phyloP scores from a whole-genome alignment of 495 filamentous ascomycete genomes.

The Immersiella caudata region DNA sequence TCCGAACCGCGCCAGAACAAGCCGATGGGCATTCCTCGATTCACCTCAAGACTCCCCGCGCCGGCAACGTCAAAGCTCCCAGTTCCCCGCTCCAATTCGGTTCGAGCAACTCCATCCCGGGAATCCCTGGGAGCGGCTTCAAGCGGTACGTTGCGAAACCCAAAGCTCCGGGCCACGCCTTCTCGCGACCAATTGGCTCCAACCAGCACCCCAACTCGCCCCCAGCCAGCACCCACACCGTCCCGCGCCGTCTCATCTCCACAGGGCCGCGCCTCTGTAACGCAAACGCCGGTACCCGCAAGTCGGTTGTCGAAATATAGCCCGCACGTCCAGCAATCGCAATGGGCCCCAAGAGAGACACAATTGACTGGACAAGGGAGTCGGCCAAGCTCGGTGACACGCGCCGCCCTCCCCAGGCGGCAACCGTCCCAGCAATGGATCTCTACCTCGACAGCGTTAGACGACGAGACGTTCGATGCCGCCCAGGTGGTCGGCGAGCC shows the following conservation, averaged over 20 bases:
- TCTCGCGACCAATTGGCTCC: constrained; percentile 47
- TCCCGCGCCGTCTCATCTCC: constrained; percentile 33
- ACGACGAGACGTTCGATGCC: constrained; percentile 21
- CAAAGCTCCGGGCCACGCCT: constrained; percentile 44
- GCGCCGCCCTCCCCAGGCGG: constrained; percentile 19
- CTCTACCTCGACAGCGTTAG: constrained; percentile 23
- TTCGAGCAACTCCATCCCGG: constrained; percentile 35
- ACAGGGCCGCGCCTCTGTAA: constrained; percentile 19
- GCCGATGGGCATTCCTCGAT: constrained; percentile 33
- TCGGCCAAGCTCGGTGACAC: constrained; percentile 24
- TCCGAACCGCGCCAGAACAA: constrained; percentile 36
- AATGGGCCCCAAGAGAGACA: constrained; percentile 14
- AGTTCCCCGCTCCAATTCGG: constrained; percentile 32
- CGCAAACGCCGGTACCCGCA: constrained; percentile 16
- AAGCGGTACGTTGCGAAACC: constrained; percentile 36
- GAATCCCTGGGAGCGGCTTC: constrained; percentile 29
- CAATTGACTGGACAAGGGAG: constrained; percentile 1
- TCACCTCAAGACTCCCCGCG: constrained; percentile 33
- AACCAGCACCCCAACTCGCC: constrained; percentile 18
- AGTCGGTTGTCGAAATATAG: constrained; percentile 20
- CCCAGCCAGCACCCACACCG: constrained; percentile 13
- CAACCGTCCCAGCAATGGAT: constrained; percentile 38
- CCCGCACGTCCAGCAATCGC: constrained; percentile 19
- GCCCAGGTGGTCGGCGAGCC: background rate
- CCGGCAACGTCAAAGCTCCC: constrained; percentile 37